These are phyloP conservation scores for Fusarium poae DNA, from an alignment of 2,329 filamentous ascomycete genomes.

Conservation along the genomic window DNA sequence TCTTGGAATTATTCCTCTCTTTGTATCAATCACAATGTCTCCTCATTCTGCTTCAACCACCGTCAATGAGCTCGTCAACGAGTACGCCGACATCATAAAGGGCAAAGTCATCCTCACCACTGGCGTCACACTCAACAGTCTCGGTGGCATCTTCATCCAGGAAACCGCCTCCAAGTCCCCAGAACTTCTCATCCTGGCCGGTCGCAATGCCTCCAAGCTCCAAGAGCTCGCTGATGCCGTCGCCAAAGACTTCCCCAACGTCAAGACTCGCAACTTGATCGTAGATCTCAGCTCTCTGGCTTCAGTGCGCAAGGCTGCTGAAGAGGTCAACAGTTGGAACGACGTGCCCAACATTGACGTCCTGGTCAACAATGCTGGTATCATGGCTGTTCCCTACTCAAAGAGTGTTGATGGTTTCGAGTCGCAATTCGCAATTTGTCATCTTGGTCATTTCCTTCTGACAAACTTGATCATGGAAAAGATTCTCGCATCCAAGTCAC, in stretches of 20 bases:
- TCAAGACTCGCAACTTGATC: constrained; percentile 52
- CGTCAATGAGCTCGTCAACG: constrained; percentile 47
- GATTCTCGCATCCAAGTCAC: constrained; percentile 53
- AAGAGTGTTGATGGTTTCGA: constrained; percentile 57
- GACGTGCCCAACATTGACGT: constrained; percentile 56
- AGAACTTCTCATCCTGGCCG: constrained; percentile 59
- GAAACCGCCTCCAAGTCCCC: constrained; percentile 58
- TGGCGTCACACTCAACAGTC: constrained; percentile 56
- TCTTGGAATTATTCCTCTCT: not conserved
- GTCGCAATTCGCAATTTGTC: constrained; percentile 60
- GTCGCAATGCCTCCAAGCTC: constrained; percentile 58
- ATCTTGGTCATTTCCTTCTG: constrained; percentile 62
- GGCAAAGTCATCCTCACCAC: constrained; percentile 58
- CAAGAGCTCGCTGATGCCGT: constrained; percentile 56
- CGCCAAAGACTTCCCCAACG: constrained; percentile 48
- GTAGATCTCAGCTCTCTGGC: constrained; percentile 58
- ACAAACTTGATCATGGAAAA: constrained; percentile 60
- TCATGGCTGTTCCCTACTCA: constrained; percentile 55
- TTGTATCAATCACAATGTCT: constrained; percentile 15
- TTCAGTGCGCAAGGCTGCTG: constrained; percentile 56
- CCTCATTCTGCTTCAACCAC: constrained; percentile 42
- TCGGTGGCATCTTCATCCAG: constrained; percentile 56
- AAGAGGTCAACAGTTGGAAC: constrained; percentile 51
- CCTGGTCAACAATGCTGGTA: constrained; percentile 59
- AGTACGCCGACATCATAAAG: constrained; percentile 52